Evolutionary conservation across 2,329 filamentous ascomycete genomes (phyloP), one percentile per base, ranked within the genome.

Genomic region (Botrytis fabae): DNA sequence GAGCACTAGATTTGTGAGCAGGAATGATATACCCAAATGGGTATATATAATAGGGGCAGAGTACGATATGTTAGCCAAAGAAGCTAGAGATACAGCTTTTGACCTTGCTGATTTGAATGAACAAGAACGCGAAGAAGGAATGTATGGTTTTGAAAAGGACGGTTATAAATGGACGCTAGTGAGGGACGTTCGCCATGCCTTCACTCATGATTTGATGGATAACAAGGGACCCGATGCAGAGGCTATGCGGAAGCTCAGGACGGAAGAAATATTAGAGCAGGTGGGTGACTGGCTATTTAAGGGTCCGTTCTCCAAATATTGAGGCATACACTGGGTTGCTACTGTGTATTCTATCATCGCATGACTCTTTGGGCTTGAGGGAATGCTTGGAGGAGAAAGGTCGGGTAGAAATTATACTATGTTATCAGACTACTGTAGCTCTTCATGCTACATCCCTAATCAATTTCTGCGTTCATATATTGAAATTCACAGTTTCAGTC

Each of bases 1-100:
- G 14, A 80, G 77, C 64, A 74, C 75, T 10, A 42, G 73, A n/a
- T 79, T 74, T 65, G 77, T 76, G 20, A 48, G 70, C 18, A 73
- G 59, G 48, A 75, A 78, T 25, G 71, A 76, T 68, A 68, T 80
- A 16, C 78, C 79, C 14, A 66, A 68, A 54, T 75, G 74, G 74
- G 61, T 76, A 40, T 75, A 73, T 51, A 70, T 75, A 22, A 70
- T 76, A 59, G 75, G 76, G 8, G 73, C 75, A 14, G 74, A 77
- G 40, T 76, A 74, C 42, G 75, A 77, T 60, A 76, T 76, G 75
- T 57, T 76, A 38, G 70, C 57, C 8, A 70, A 75, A 35, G 77
- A 78, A 69, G 75, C 75, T 38, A 71, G 73, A 42, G 59, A 73
- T 25, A 72, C 64, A 5, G 75, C 75, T 20, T 75, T 70, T 62